Evolutionary conservation across 208 protist genomes (phyloP).

Genomic region (Wallacemonas sp.): DNA sequence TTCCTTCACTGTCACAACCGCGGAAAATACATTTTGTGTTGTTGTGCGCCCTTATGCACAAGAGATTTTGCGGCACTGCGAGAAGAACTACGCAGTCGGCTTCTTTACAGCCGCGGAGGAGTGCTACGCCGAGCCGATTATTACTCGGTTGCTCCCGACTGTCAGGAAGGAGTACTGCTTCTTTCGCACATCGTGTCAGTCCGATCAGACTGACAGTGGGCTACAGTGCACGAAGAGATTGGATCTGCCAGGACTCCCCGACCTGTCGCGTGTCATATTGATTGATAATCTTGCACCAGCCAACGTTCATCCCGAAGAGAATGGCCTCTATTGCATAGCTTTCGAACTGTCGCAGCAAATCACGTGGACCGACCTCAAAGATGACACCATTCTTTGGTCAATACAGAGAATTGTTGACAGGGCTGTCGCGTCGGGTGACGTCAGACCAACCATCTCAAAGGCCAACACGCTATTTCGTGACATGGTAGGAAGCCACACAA

Average conservation of each 20-base stretch:
- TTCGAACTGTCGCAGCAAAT: conserved; percentile 25
- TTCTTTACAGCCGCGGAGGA: conserved; percentile 72
- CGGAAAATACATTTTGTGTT: conserved; percentile 27
- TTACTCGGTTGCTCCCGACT: conserved; percentile 47
- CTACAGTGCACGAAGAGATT: conserved; percentile 63
- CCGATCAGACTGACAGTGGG: neutral
- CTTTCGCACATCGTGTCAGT: conserved; percentile 52
- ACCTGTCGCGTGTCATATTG: conserved; percentile 37
- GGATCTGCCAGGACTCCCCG: conserved; percentile 31
- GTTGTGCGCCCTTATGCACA: conserved; percentile 50
- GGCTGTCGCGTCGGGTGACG: neutral
- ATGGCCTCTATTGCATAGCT: conserved; percentile 61
- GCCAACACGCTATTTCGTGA: neutral
- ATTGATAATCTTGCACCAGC: conserved; percentile 71
- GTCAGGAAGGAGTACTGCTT: conserved; percentile 36
- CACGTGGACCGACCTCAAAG: neutral
- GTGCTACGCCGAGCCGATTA: conserved; percentile 61
- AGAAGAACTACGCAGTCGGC: conserved; percentile 55
- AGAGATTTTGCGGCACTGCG: conserved; percentile 45
- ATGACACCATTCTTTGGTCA: neutral
- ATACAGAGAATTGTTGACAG: neutral
- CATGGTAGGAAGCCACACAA: neutral
- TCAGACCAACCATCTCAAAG: neutral
- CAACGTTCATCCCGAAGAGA: conserved; percentile 47
- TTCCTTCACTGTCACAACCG: neutral